Evolutionary conservation across 208 protist genomes (phyloP), one percentile per base, ranked within the genome.

Genomic region (Porcisia deanei): DNA sequence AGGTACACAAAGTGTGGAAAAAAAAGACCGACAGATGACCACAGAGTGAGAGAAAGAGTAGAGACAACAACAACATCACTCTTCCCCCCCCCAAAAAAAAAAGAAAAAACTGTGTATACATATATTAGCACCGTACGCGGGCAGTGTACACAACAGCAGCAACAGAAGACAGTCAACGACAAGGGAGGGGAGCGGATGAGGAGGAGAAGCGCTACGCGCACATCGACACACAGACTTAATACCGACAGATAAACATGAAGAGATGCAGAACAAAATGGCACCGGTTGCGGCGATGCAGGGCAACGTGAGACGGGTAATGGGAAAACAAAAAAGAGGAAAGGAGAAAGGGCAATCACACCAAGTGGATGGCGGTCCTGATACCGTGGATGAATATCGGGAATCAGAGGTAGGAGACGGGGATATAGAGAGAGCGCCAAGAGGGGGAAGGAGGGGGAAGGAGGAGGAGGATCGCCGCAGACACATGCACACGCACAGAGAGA

Each of bases 381-480:
- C 30, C 66, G 41, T 25, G 16, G 34, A 73, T 59, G 69, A 25
- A 37, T 10, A 9, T 34, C n/a, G 20, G 7, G 54, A 20, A 30
- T 8, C 43, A 34, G 30, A 45, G 45, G 39, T 12, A 53, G n/a
- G 47, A 54, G 67, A 22, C 30, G 37, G 45, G 43, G 67, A 10
- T 43, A 73, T 43, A 73, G n/a, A n/a, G 49, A 34, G 68, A 30
- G 67, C 9, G 52, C n/a, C n/a, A 25, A 41, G 7, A 53, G 22
- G 37, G 37, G 30, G 61, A 34, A 16, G 54, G 55, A 10, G 54
- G 25, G 14, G 18, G 39, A 9, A 10, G 22, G 43, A 70, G 39
- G 41, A n/a, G 34, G 25, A 73, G 52, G 55, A 55, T 63, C 22
- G 53, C 25, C 43, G 47, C 66, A 57, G 16, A 25, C 66, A 71